Base-by-base conservation (phyloP, 805 yeast genomes). In the Candida morakotiae region DNA sequence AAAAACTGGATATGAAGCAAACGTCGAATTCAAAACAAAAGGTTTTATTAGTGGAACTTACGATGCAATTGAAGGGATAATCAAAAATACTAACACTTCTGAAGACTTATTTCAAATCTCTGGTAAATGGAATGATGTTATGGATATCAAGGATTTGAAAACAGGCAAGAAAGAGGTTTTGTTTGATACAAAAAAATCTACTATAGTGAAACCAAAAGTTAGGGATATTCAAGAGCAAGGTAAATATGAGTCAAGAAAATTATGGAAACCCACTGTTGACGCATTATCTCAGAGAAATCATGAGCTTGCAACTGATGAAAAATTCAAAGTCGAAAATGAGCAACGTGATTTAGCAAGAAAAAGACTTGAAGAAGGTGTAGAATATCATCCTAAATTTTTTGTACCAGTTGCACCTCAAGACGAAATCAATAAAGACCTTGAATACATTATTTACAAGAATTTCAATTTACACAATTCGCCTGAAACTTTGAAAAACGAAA, bases 61-160 rank as follows among this genome's bases (percentile, higher is more conserved):
- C 60, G 94, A 93, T 58, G 85, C 85, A 6, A 85, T 93, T 45
- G 83, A 77, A 48, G 98, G 98, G 37, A 60, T 57, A 4, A 71
- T 89, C 37, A 78, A 73, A 52, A 47, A 50, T 11, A 20, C 50
- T 3, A 71, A 75, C 34, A 53, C 63, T 5, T 50, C 68, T 20
- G 78, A 82, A 46, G 67, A 67, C 2, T 57, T 81, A 24, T 87
- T 67, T 53, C 84, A 78, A 47, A 69, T 91, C 26, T 51, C 82
- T 9, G 98, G 98, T 10, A 91, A 93, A 60, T 93, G 98, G 98
- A 87, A 88, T 60, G 96, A 82, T 44, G 67, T 79, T 1, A 81
- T 93, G 75, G 73, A 79, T 39, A 75, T 88, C 34, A 82, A 77
- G 52, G 41, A 53, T 18, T 18, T 33, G 8, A 69, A 79, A 44